Percentiles rank a stretch among this genome's conserved stretches.
phyloP scores from a whole-genome alignment of 2,329 filamentous ascomycete genomes.

The Scedosporium aurantiacum region DNA sequence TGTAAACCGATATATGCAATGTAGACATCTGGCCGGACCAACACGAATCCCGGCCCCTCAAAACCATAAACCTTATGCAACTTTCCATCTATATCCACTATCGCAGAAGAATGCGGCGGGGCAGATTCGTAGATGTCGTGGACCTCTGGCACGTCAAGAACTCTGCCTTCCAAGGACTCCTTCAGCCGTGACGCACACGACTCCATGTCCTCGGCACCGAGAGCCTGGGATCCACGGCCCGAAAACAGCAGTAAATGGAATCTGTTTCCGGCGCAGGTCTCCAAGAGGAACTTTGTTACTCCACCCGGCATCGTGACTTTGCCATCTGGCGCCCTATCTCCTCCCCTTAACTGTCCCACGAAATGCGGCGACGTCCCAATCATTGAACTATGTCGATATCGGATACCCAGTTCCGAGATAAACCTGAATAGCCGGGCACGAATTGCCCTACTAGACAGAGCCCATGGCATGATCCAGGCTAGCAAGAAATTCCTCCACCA shows the following conservation, averaged over 20 bases:
- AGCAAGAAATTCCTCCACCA: conserved; percentile 27
- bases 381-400: conserved; percentile 28
- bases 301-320: conserved; percentile 11
- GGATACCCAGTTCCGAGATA: conserved; percentile 29
- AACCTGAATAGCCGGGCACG: conserved; percentile 19
- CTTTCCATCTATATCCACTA: neutral
- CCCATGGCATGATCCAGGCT: conserved; percentile 24
- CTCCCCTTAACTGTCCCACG: conserved; percentile 27
- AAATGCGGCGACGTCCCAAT: conserved; percentile 20
- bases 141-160: neutral
- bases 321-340: conserved; percentile 34
- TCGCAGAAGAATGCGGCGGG: too few relatives aligned
- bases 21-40: neutral
- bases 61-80: neutral
- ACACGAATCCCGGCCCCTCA: neutral
- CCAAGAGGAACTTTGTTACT: conserved; percentile 14
- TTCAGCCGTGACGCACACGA: neutral
- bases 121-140: neutral
- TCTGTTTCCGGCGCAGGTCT: conserved; percentile 14
- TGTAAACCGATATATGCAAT: neutral
- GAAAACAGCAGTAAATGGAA: conserved; percentile 24
- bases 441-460: conserved; percentile 15
- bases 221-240: conserved; percentile 8
- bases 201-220: conserved; percentile 6
- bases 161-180: neutral